Conservation (phyloP, 768 basidiomycete genomes). For the Leucogyrophana mollusca region DNA sequence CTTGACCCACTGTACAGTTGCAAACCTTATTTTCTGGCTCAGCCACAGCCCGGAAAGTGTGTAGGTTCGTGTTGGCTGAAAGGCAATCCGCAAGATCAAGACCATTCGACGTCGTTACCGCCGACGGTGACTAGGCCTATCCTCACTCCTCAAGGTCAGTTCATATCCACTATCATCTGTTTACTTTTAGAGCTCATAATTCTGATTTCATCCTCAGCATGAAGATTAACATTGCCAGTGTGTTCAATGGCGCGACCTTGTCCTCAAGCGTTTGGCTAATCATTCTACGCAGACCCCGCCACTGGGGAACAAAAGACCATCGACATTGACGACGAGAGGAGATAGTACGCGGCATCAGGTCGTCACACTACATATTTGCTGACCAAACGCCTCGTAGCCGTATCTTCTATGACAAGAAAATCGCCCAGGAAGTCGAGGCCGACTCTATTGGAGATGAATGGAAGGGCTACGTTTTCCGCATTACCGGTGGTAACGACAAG, state of each 20-base stretch:
- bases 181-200: constrained; percentile 1
- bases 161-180: constrained; percentile 1
- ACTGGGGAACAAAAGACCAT: constrained; percentile 97
- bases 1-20: constrained; percentile 56
- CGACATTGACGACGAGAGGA: constrained; percentile 90
- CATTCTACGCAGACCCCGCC: constrained; percentile 70
- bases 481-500: constrained; percentile 98
- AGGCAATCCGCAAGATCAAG: constrained; percentile 28
- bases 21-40: constrained; percentile 52
- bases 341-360: constrained; percentile 51
- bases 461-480: constrained; percentile 94
- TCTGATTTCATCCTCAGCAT: constrained; percentile 50
- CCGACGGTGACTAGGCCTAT: constrained; percentile 39
- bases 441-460: constrained; percentile 94
- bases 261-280: constrained; percentile 1
- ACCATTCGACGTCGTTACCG: constrained; percentile 41
- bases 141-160: constrained; percentile 28
- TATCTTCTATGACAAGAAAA: constrained; percentile 96
- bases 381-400: constrained; percentile 51
- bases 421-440: constrained; percentile 90
- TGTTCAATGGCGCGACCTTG: constrained; percentile 32
- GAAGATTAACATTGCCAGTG: constrained; percentile 98
- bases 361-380: not conserved
- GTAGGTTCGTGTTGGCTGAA: constrained; percentile 14
- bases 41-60: constrained; percentile 14